Evolutionary conservation across 1,284 basidiomycete species (phyloP).

Genomic region (Ganoderma lucidum): DNA sequence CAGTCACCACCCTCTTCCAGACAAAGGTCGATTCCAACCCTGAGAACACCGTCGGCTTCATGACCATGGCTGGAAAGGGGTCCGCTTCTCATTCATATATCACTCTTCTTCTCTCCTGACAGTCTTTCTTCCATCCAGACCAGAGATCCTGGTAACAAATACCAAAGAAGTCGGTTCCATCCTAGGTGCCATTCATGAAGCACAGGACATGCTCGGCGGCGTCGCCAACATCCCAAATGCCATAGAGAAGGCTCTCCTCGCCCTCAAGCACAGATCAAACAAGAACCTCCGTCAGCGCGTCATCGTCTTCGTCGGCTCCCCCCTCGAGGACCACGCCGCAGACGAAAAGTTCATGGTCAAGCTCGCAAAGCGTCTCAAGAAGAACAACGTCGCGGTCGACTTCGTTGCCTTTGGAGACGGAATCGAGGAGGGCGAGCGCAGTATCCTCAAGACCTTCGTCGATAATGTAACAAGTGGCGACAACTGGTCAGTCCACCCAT

Average conservation of each 20-base stretch:
- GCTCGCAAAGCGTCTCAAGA: constrained; percentile 97
- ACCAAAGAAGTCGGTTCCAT: constrained; percentile 96
- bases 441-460: constrained; percentile 77
- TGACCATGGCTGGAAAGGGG: constrained; percentile 98
- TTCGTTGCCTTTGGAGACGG: constrained; percentile 84
- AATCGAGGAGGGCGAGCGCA: constrained; percentile 70
- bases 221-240: constrained; percentile 87
- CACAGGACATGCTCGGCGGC: constrained; percentile 79
- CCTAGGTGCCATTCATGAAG: constrained; percentile 79
- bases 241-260: constrained; percentile 93
- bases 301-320: constrained; percentile 93
- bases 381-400: constrained; percentile 98
- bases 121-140: constrained; percentile 54
- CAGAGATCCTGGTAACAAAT: constrained; percentile 95
- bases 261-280: constrained; percentile 97
- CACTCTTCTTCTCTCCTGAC: background rate
- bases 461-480: constrained; percentile 82
- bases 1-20: constrained; percentile 90
- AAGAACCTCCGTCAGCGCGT: constrained; percentile 97
- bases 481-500: constrained; percentile 70
- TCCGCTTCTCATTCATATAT: constrained; percentile 51
- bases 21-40: constrained; percentile 96
- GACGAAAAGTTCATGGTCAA: constrained; percentile 83
- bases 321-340: constrained; percentile 70
- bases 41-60: constrained; percentile 96